Conservation (phyloP, 1,139 yeast genomes). For the Yamadazyma sp. region DNA sequence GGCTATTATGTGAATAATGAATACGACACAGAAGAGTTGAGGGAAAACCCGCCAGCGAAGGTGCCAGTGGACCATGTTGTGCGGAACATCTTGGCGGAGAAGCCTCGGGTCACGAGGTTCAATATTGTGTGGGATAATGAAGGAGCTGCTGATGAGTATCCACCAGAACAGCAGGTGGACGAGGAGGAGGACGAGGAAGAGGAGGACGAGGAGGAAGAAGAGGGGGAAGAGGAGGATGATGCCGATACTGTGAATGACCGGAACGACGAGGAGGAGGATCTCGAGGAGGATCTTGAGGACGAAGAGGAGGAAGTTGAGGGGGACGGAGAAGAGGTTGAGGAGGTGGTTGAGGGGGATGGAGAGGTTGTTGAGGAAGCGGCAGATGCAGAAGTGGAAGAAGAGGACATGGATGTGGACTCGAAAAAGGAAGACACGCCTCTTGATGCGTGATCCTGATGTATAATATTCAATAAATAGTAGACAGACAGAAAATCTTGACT, state of each 20-base stretch:
- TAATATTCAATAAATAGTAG: not conserved
- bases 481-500: not conserved
- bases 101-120: constrained; percentile 95
- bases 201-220: constrained; percentile 59
- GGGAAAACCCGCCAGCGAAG: constrained; percentile 91
- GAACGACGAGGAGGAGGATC: constrained; percentile 28
- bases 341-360: constrained; percentile 12
- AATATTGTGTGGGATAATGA: constrained; percentile 92
- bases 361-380: constrained; percentile 9
- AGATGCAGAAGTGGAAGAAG: too few relatives aligned
- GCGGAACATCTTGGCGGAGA: constrained; percentile 91
- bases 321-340: constrained; percentile 10
- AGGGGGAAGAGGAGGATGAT: constrained; percentile 43
- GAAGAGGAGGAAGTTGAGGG: constrained; percentile 21
- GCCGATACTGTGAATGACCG: constrained; percentile 22
- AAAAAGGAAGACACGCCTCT: constrained; percentile 13
- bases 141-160: constrained; percentile 66
- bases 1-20: constrained; percentile 98
- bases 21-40: constrained; percentile 86
- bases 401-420: constrained; percentile 4
- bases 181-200: constrained; percentile 56
- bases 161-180: constrained; percentile 52
- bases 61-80: constrained; percentile 95
- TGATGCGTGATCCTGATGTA: constrained; percentile 5
- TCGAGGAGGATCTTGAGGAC: constrained; percentile 31